Conservation (phyloP, 768 basidiomycete species). For the Russula brevipes region DNA sequence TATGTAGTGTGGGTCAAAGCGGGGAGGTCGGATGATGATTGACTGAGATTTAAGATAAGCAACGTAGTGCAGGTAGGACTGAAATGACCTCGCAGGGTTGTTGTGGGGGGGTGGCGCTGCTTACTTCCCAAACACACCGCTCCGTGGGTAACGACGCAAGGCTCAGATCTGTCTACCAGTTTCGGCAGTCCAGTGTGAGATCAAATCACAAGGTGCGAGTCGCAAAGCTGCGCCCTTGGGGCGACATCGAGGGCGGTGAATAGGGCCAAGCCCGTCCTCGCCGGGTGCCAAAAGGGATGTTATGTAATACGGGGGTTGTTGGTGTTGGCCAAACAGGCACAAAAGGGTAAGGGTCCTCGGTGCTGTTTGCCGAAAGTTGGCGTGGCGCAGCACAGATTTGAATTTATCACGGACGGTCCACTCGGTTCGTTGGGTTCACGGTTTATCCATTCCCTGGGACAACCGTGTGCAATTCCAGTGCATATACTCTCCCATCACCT, state of each 20-base stretch:
- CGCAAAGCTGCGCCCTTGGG: neutral
- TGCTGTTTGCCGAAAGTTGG: neutral
- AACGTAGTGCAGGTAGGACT: no score
- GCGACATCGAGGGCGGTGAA: neutral
- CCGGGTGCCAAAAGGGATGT: neutral
- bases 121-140: no score
- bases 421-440: neutral
- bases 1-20: neutral
- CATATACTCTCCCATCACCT: no score
- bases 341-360: neutral
- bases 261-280: neutral
- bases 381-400: neutral
- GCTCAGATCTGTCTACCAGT: neutral
- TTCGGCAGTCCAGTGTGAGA: neutral
- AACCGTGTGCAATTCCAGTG: no score
- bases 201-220: neutral
- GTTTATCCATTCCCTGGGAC: neutral
- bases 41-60: neutral
- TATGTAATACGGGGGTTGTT: neutral
- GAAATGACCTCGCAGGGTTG: no score
- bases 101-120: no score
- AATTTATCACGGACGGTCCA: neutral
- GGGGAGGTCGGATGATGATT: neutral
- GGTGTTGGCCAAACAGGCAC: no score
- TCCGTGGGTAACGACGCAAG: no score